Evolutionary conservation across 2,329 filamentous ascomycete genomes (phyloP), one percentile per base, ranked within the genome.

Genomic region (Colletotrichum ledebouriae): DNA sequence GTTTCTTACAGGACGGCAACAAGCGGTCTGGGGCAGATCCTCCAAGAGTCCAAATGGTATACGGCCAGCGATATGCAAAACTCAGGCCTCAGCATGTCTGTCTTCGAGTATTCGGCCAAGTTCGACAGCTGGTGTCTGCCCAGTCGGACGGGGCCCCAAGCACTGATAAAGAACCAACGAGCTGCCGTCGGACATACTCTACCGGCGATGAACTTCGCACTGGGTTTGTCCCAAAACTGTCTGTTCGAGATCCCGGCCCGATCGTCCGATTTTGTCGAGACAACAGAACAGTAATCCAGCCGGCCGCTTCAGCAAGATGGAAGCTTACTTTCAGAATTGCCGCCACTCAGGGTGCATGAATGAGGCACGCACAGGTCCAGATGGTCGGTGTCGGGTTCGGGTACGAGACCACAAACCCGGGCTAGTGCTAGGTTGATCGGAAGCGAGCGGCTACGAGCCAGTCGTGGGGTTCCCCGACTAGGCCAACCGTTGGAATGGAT

Each of bases 171-270:
- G 20, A 52, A 12, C 34, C 42, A 22, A 29, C 37, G 41, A 44
- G 34, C 50, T 65, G 60, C 47, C 61, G 49, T 34, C 55, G 56
- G 41, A 39, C 46, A n/a, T 59, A 15, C 10, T 29, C 15, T 25
- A n/a, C 44, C 20, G 41, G 55, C 20, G 33, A 59, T 10, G 39
- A 9, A 9, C 34, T 52, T 46, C 17, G 53, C 25, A 37, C 42
- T 59, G 34, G 42, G 34, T 41, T 55, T 52, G 66, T 59, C 57
- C 65, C 56, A 66, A 66, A 55, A 50, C 33, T 37, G 49, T 66
- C 61, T 69, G 66, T 69, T 59, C 55, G 55, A 69, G 62, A 59
- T 66, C 49, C 42, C 41, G 55, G 62, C 33, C 56, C 49, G 62
- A 69, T 69, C 49, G 37, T 69, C 66, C 60, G 56, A 66, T 66